Conservation (phyloP, 1,284 basidiomycete genomes). For the Malassezia psittaci region DNA sequence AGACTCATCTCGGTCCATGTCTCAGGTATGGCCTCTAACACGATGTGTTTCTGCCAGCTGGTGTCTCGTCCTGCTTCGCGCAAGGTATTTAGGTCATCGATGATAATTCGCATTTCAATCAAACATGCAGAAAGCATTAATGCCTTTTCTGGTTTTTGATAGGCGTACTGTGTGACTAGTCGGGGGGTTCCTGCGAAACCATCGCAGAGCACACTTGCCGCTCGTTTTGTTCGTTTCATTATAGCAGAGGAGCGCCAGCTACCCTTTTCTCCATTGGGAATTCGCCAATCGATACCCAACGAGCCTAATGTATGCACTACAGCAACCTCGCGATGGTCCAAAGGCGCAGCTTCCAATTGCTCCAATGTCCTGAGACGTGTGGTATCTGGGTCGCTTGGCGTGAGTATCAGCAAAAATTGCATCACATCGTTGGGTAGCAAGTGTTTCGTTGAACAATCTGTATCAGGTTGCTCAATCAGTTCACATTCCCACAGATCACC, state of each 20-base stretch:
- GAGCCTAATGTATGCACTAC: constrained; percentile 1
- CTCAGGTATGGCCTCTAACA: not conserved
- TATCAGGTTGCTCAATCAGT: not conserved
- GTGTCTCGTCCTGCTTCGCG: not conserved
- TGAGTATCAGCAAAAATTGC: constrained; percentile 2
- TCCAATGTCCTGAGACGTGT: not conserved
- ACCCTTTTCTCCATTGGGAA: constrained; percentile 8
- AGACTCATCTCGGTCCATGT: not conserved
- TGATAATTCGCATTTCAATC: not conserved
- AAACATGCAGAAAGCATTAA: not conserved
- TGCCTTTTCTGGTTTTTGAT: not conserved
- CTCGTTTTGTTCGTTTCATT: not conserved
- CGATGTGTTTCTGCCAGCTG: not conserved
- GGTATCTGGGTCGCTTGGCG: not conserved
- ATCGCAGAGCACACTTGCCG: not conserved
- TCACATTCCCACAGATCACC: not conserved
- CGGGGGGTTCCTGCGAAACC: not conserved
- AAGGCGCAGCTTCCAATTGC: not conserved
- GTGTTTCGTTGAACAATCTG: not conserved
- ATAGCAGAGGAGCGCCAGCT: constrained; percentile 2
- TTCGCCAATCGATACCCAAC: constrained; percentile 8
- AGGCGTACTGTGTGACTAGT: not conserved
- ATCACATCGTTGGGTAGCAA: constrained; percentile 11
- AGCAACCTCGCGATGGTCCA: not conserved
- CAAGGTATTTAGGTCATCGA: not conserved